Evolutionary conservation across 2,329 filamentous ascomycete genomes (phyloP), one percentile per base, ranked within the genome.

Genomic region (Verticillium tricorpus): DNA sequence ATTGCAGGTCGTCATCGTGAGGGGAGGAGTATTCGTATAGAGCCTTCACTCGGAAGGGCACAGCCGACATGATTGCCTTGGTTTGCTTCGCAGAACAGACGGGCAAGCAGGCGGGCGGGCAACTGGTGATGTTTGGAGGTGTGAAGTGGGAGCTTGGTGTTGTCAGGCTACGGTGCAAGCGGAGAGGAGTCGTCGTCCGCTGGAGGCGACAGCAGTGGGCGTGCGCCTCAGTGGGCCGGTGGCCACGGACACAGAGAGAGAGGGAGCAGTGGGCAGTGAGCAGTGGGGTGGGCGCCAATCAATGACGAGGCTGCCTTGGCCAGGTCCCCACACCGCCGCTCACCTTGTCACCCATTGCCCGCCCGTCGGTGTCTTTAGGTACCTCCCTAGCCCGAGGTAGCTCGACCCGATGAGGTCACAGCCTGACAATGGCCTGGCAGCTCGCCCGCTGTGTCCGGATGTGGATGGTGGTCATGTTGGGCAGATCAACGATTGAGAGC

Each of bases 1-100:
- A 99, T 73, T 86, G 90, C 69, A 99, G 88, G 78, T 99, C 95
- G 77, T 99, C 95, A 69, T 97, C 93, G 76, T 99, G 94, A 65
- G 86, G 85, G 68, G 95, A 98, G 73, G 85, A 82, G 81, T 99
- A 99, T 75, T 98, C 94, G 81, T 90, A 99, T 73, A 98, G 79
- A 69, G 95, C 92, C 84, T 93, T 96, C 81, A 99, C 95, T 79
- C 92, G 96, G 83, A 97, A 97, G 64, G 88, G 87, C 69, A 82
- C 82, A 75, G 89, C 57, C 59, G 64, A 60, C 64, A 66, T 66
- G 61, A 60, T 62, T 60, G 64, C 63, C 45, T 52, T 19, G 45
- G 45, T 9, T 22, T 52, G 45, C 45, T 52, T 57, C 58, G 52
- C 37, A 59, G 45, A 22, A 25, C 37, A 54, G 54, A 19, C 54